Base-by-base conservation (phyloP, 306 rosid species). In the apple (Malus domestica) region DNA sequence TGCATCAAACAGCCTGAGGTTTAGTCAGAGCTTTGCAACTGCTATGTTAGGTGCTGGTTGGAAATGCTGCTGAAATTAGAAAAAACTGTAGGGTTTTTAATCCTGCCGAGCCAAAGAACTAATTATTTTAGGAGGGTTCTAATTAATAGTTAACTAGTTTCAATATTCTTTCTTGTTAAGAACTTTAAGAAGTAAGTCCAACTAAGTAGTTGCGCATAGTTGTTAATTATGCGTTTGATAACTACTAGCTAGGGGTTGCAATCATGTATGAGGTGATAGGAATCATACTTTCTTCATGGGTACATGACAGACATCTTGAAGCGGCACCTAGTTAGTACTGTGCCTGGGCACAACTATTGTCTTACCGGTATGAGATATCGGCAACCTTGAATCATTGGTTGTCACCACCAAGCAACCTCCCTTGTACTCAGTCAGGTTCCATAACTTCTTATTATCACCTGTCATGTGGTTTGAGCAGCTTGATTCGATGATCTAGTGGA, bases 21-120 rank as follows among this genome's bases (percentile, higher is more conserved):
- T 86, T 62, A 32, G 55, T 19, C 45, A 52, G 27, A 81, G 74
- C 25, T 88, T 90, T 68, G 86, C 80, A 13, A 57, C 44, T 29
- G 86, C 95, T n/a, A 86, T 86, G 65, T 33, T 80, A 68, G 3
- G 89, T 82, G 71, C 78, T 84, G 72, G 72, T 61, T 40, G 92
- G 81, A 4, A 72, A 42, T 20, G 73, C 76, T 0, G 90, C 89
- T 5, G 86, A 90, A 63, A 83, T 90, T 30, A 83, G 89, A 71
- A 83, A 74, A 54, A 86, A 86, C 51, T 86, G 92, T 18, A 79
- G 90, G 57, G 89, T 63, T 69, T 83, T 90, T 38, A 90, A 86
- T 57, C 12, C 19, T 9, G 19, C 20, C n/a, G 38, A 25, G 18
- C 13, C n/a, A 23, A 55, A 57, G 38, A 35, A 66, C 8, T 66